These are phyloP conservation scores for Naganishia kalamii DNA, from an alignment of 768 basidiomycete genomes.

Conservation along the genomic window DNA sequence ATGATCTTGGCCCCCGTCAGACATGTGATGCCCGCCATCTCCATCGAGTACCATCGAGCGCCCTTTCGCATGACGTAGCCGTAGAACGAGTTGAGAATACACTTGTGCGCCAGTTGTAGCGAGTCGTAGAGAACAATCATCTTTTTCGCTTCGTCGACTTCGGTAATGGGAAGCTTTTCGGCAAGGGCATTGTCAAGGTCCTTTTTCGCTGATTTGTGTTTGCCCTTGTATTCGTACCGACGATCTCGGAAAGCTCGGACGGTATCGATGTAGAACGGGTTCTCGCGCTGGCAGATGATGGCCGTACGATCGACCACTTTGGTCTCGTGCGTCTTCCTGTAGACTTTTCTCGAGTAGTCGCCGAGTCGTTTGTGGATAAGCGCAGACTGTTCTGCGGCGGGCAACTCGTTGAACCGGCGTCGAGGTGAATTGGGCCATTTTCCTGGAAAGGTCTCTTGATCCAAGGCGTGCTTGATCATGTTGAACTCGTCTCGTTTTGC, in stretches of 20 bases:
- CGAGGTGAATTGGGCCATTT: constrained; percentile 66
- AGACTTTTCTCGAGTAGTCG: constrained; percentile 97
- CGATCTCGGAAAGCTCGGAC: constrained; percentile 94
- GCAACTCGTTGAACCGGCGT: constrained; percentile 75
- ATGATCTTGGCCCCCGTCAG: constrained; percentile 96
- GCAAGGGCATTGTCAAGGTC: constrained; percentile 69
- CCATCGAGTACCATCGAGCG: constrained; percentile 99
- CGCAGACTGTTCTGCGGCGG: constrained; percentile 77
- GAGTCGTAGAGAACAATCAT: constrained; percentile 99
- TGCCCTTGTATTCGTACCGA: constrained; percentile 96
- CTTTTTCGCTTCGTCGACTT: constrained; percentile 94
- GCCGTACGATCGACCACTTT: constrained; percentile 87
- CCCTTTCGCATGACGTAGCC: constrained; percentile 99
- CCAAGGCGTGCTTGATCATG: constrained; percentile 95
- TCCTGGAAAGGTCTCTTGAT: constrained; percentile 86
- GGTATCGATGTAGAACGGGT: constrained; percentile 98
- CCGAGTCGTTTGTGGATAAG: constrained; percentile 92
- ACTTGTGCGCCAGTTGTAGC: constrained; percentile 97
- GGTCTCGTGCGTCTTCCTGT: constrained; percentile 96
- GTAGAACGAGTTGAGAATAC: constrained; percentile 99
- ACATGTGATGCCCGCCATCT: constrained; percentile 99
- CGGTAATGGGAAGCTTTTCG: constrained; percentile 69
- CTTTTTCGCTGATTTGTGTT: constrained; percentile 99
- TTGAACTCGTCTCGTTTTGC: constrained; percentile 95
- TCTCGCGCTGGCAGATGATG: constrained; percentile 94